phyloP scores from a whole-genome alignment of 1,284 basidiomycete genomes.

The Peniophora sp. region DNA sequence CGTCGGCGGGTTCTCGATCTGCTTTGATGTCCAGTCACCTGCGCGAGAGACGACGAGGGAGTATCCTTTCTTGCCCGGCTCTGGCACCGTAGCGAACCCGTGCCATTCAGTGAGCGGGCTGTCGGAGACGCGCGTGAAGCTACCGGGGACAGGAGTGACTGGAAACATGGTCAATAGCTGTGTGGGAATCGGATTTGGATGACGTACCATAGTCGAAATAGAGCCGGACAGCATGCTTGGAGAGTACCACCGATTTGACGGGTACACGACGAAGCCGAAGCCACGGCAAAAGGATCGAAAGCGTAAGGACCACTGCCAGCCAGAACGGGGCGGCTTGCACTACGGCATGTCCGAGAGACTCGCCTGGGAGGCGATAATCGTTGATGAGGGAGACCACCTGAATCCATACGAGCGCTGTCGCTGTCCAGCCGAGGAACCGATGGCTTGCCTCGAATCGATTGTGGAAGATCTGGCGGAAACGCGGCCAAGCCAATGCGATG shows the following conservation, averaged over 20 bases:
- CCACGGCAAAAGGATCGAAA: slow-evolving; percentile 50
- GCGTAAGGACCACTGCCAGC: slow-evolving; percentile 42
- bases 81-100: slow-evolving; percentile 47
- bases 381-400: slow-evolving; percentile 45
- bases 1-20: slow-evolving; percentile 44
- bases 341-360: slow-evolving; percentile 36
- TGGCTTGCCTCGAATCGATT: slow-evolving; percentile 48
- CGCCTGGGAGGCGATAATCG: slow-evolving; percentile 35
- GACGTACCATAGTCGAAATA: slow-evolving; percentile 47
- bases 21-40: slow-evolving; percentile 52
- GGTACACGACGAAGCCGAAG: slow-evolving; percentile 42
- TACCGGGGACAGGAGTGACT: slow-evolving; percentile 43
- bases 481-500: slow-evolving; percentile 41
- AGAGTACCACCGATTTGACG: slow-evolving; percentile 45
- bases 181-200: background rate
- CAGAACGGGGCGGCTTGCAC: slow-evolving; percentile 42
- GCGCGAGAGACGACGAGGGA: slow-evolving; percentile 51
- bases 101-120: slow-evolving; percentile 54
- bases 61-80: slow-evolving; percentile 44
- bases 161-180: background rate
- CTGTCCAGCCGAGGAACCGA: slow-evolving; percentile 50
- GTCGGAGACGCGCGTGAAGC: slow-evolving; percentile 46
- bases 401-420: slow-evolving; percentile 45
- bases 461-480: slow-evolving; percentile 38
- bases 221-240: slow-evolving; percentile 47